Evolutionary conservation across 345 rosid genomes (phyloP).

Genomic region (Litchi chinensis): DNA sequence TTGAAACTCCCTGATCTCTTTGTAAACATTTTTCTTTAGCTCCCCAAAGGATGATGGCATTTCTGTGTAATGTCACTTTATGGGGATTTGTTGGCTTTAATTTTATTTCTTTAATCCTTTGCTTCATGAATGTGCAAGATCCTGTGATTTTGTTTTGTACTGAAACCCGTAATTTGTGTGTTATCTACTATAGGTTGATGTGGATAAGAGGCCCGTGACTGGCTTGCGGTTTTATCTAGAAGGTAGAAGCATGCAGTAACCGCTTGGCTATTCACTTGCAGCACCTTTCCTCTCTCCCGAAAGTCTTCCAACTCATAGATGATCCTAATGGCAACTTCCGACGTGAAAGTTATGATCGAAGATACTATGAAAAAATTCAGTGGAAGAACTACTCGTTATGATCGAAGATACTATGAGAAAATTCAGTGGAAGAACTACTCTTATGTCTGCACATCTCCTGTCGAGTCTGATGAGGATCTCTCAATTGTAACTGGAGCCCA

Average conservation of each 20-base stretch:
- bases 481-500: constrained; percentile 90
- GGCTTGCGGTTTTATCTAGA: constrained; percentile 95
- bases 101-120: background rate
- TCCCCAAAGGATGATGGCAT: background rate
- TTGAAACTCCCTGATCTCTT: too few species aligned
- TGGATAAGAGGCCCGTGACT: constrained; percentile 90
- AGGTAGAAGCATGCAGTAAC: constrained; percentile 86
- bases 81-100: background rate
- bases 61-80: too few species aligned
- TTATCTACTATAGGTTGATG: constrained; percentile 70
- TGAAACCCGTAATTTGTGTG: constrained; percentile 13
- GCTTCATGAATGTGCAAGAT: background rate
- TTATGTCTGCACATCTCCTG: constrained; percentile 88
- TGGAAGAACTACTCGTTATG: constrained; percentile 94
- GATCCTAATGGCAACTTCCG: constrained; percentile 53
- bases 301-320: constrained; percentile 74
- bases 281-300: constrained; percentile 95
- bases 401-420: constrained; percentile 81
- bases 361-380: constrained; percentile 82
- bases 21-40: background rate
- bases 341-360: constrained; percentile 61
- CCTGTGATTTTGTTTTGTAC: background rate
- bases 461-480: constrained; percentile 79
- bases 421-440: constrained; percentile 88
- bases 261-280: constrained; percentile 85